Conservation (phyloP, 192 early-diverging fungal species). For the Podila minutissima region DNA sequence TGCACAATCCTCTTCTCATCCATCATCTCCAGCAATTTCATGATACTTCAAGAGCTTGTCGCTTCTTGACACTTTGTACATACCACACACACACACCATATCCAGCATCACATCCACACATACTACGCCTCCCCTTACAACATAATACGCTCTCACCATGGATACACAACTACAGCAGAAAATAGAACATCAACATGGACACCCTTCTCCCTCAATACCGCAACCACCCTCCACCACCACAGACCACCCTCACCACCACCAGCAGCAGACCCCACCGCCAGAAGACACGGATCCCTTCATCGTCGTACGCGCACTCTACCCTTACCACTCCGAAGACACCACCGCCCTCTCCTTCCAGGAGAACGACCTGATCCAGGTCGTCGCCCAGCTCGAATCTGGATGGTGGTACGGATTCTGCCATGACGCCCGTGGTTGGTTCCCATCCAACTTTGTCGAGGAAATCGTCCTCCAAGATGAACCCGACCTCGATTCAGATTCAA, state of each 20-base stretch:
- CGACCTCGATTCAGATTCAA: slow-evolving; percentile 6
- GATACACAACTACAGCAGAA: neutral
- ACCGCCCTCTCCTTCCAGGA: slow-evolving; percentile 77
- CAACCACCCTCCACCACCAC: neutral
- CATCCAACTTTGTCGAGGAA: slow-evolving; percentile 81
- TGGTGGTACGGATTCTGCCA: slow-evolving; percentile 97
- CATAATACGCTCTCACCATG: neutral
- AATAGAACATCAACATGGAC: neutral
- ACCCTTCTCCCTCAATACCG: neutral
- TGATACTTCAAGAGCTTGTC: neutral
- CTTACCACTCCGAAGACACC: slow-evolving; percentile 78
- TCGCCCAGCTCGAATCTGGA: slow-evolving; percentile 88
- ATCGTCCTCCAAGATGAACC: slow-evolving; percentile 25
- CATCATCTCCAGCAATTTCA: neutral
- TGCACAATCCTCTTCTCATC: neutral
- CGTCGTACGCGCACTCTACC: slow-evolving; percentile 75
- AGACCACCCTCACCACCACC: neutral
- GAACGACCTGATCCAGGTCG: slow-evolving; percentile 90
- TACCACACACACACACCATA: neutral
- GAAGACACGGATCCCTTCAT: slow-evolving; percentile 52
- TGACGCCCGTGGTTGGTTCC: slow-evolving; percentile 88
- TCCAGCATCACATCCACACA: neutral
- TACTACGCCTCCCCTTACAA: neutral
- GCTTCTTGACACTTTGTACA: neutral
- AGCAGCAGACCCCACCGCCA: slow-evolving; percentile 44